Evolutionary conservation across 148 eudicot species (phyloP).

Genomic region (Heliosperma pusillum): DNA sequence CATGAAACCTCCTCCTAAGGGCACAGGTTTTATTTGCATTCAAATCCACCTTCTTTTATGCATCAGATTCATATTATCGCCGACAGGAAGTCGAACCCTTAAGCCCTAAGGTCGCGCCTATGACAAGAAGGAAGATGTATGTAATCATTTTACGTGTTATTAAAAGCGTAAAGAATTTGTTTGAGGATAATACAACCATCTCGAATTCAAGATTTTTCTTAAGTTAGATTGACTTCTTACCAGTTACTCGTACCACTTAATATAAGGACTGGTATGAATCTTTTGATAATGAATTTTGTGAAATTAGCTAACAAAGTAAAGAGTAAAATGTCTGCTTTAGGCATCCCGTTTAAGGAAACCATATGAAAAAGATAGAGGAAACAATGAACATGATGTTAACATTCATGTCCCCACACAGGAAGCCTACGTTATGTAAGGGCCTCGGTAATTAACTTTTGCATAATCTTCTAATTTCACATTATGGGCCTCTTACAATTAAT

Average conservation of each 20-base stretch:
- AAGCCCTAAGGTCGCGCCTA: not conserved
- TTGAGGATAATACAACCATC: too few species aligned
- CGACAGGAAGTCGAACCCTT: slow-evolving; percentile 18
- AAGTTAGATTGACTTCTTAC: too few species aligned
- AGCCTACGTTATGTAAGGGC: slow-evolving; percentile 36
- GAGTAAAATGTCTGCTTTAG: slow-evolving; percentile 6
- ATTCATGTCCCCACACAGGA: slow-evolving; percentile 28
- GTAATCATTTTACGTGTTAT: too few species aligned
- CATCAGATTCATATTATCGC: slow-evolving; percentile 27
- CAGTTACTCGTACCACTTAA: too few species aligned
- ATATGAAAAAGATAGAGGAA: slow-evolving; percentile 17
- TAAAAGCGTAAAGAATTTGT: too few species aligned
- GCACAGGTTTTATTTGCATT: slow-evolving; percentile 12
- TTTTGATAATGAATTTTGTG: not conserved
- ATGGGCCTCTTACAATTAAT: not conserved
- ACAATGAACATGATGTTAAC: slow-evolving; percentile 23
- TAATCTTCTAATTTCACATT: not conserved
- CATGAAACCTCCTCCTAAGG: slow-evolving; percentile 25
- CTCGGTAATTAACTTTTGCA: not conserved
- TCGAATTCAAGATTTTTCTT: too few species aligned
- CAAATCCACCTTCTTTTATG: not conserved
- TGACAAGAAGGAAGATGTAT: too few species aligned
- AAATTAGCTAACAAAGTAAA: not conserved
- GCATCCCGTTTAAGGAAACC: slow-evolving; percentile 27
- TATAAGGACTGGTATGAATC: too few species aligned